phyloP scores from a whole-genome alignment of 345 rosid genomes.

The Melastoma malabathricum region DNA sequence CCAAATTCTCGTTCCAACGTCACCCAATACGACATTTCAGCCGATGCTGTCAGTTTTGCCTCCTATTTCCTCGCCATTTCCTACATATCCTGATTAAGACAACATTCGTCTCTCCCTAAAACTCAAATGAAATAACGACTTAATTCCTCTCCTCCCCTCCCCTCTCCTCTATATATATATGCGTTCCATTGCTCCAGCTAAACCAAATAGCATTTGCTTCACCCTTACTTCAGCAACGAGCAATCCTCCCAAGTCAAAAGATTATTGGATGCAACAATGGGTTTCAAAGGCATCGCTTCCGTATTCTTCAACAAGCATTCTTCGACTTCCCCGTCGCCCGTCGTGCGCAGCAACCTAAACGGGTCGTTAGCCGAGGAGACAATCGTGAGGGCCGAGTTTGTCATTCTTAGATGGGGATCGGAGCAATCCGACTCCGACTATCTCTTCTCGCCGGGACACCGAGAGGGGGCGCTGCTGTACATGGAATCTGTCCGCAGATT shows the following conservation, averaged over 20 bases:
- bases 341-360: background rate
- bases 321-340: background rate
- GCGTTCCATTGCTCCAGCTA: background rate
- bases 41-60: too few relatives aligned
- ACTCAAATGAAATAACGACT: too few relatives aligned
- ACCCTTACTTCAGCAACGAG: background rate
- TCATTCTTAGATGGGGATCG: conserved; percentile 10
- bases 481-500: conserved; percentile 8
- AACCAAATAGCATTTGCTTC: too few relatives aligned
- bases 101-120: too few relatives aligned
- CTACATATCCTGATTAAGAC: too few relatives aligned
- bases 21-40: too few relatives aligned
- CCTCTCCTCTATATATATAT: background rate
- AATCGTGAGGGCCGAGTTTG: conserved; percentile 1
- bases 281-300: too few relatives aligned
- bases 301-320: too few relatives aligned
- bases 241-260: too few relatives aligned
- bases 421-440: conserved; percentile 3
- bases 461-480: conserved; percentile 7
- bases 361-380: conserved; percentile 1
- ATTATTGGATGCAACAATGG: too few relatives aligned
- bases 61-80: too few relatives aligned
- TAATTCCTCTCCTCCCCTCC: background rate
- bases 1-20: too few relatives aligned
- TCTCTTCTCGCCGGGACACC: conserved; percentile 8